Percentiles rank a stretch among this genome's conserved stretches.
These are phyloP conservation scores for Peronospora farinosa DNA, from an alignment of 352 stramenopile genomes.

Conservation along the genomic window DNA sequence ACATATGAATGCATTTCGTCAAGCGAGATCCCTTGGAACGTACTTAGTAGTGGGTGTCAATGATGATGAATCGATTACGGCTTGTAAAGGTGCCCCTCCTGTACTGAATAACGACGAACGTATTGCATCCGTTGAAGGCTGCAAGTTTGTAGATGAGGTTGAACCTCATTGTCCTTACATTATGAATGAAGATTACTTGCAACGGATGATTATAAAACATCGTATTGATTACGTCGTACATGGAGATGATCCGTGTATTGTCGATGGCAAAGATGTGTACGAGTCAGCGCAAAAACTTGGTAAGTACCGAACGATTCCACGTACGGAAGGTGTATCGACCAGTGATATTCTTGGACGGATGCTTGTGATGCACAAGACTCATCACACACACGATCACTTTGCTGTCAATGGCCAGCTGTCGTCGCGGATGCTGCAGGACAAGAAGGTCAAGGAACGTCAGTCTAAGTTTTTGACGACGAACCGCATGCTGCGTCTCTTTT, in stretches of 20 bases:
- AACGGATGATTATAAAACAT: constrained; percentile 96
- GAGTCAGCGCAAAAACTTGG: constrained; percentile 92
- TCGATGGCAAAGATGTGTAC: constrained; percentile 98
- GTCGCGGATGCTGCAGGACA: constrained; percentile 55
- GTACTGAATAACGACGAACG: constrained; percentile 97
- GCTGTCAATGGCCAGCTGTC: constrained; percentile 67
- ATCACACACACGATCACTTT: constrained; percentile 84
- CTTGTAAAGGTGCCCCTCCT: constrained; percentile 92
- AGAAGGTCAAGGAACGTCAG: constrained; percentile 62
- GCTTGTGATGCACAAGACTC: constrained; percentile 93
- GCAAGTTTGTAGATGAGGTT: constrained; percentile 98
- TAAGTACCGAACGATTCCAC: constrained; percentile 94
- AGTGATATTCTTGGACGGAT: constrained; percentile 98
- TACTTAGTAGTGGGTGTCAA: constrained; percentile 98
- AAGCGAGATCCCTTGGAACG: constrained; percentile 92
- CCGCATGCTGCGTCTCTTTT: constrained; percentile 91
- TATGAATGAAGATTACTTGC: constrained; percentile 97
- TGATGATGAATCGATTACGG: constrained; percentile 94
- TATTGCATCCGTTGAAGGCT: constrained; percentile 91
- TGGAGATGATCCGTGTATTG: constrained; percentile 98
- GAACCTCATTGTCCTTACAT: constrained; percentile 97
- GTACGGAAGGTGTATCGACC: constrained; percentile 94
- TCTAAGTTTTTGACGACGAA: constrained; percentile 95
- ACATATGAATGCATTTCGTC: constrained; percentile 99
- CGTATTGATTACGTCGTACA: constrained; percentile 98